Evolutionary conservation across 2,329 filamentous ascomycete genomes (phyloP), one percentile per base, ranked within the genome.

Genomic region (Claviceps pazoutovae): DNA sequence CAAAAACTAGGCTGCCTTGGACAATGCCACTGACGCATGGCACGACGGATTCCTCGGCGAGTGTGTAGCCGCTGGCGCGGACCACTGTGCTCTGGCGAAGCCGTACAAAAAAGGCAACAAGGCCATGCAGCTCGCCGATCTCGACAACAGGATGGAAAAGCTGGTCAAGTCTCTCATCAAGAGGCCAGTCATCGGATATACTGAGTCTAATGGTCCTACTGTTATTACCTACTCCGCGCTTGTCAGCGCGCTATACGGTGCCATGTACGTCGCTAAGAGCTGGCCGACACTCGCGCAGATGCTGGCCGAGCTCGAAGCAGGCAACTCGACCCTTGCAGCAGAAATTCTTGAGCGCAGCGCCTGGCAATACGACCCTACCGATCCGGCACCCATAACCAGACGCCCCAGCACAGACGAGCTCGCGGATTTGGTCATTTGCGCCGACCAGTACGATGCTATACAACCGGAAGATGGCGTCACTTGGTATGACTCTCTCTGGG

Each of bases 41-140:
- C 65, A 62, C 23, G 72, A 76, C 51, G 74, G 74, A 14, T 75
- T 77, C 49, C 60, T 76, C 2, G 72, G 72, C 21, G 73, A 75
- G 55, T 77, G 74, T 45, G 44, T 76, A 48, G 66, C 68, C 3
- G 73, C 74, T 6, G 73, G 74, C 0, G 70, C 71, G 1, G 59
- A 70, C 3, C 57, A 72, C 53, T 76, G 74, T 48, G 68, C 68
- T 1, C 61, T 76, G 1, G 71, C 73, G 8, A 66, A 61, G 51
- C 59, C 66, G 1, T 57, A 53, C 4, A 54, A 60, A 14, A 59
- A 34, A 34, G 30, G 30, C 30, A 34, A 55, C 0, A 17, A 55
- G 11, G 47, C 59, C 4, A 65, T 72, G 16, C 66, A 66, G 0
- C 56, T 73, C 2, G 46, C 57, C 2, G 59, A 56, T 3, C 65